A percentile compares a stretch with the other conserved stretches of the same genome.
These are phyloP conservation scores for Eremomyces bilateralis DNA, from an alignment of 495 filamentous ascomycete species.

Conservation along the genomic window DNA sequence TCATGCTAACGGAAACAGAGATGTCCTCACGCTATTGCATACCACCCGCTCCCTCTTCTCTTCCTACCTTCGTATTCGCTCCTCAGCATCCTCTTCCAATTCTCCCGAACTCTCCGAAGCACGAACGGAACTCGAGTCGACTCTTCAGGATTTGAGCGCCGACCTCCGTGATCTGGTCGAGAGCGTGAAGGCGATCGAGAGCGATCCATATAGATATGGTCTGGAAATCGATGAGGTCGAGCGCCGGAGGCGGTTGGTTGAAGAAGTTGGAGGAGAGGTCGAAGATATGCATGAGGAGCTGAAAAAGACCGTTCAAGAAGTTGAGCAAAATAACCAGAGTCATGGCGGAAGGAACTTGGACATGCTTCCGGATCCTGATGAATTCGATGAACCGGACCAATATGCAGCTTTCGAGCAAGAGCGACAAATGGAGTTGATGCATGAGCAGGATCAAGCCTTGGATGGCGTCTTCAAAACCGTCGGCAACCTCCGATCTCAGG, in stretches of 20 bases:
- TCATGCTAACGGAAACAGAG: slow-evolving; percentile 15
- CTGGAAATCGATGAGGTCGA: slow-evolving; percentile 66
- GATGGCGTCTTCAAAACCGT: slow-evolving; percentile 88
- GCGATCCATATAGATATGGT: slow-evolving; percentile 74
- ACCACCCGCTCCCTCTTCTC: slow-evolving; percentile 67
- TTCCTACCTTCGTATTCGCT: slow-evolving; percentile 89
- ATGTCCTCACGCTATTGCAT: slow-evolving; percentile 64
- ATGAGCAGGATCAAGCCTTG: slow-evolving; percentile 81
- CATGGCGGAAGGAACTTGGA: slow-evolving; percentile 16
- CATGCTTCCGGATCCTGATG: slow-evolving; percentile 46
- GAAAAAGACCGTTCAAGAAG: slow-evolving; percentile 26
- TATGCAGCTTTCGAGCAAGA: slow-evolving; percentile 82
- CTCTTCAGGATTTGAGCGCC: slow-evolving; percentile 52
- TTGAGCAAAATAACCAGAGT: slow-evolving; percentile 12
- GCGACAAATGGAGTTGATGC: slow-evolving; percentile 76
- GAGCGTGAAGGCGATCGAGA: slow-evolving; percentile 71
- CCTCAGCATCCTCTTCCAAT: slow-evolving; percentile 41
- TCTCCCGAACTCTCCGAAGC: slow-evolving; percentile 78
- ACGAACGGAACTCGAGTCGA: slow-evolving; percentile 56
- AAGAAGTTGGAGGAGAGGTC: slow-evolving; percentile 72
- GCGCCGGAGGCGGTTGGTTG: slow-evolving; percentile 59
- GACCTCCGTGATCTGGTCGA: slow-evolving; percentile 80
- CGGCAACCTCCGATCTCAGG: slow-evolving; percentile 69
- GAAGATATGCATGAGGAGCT: slow-evolving; percentile 78
- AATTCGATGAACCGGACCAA: slow-evolving; percentile 42